A percentile compares a stretch with the other conserved stretches of the same genome.
Evolutionary conservation across 1,284 basidiomycete species (phyloP).

Genomic region (Ustilago xerochloae): DNA sequence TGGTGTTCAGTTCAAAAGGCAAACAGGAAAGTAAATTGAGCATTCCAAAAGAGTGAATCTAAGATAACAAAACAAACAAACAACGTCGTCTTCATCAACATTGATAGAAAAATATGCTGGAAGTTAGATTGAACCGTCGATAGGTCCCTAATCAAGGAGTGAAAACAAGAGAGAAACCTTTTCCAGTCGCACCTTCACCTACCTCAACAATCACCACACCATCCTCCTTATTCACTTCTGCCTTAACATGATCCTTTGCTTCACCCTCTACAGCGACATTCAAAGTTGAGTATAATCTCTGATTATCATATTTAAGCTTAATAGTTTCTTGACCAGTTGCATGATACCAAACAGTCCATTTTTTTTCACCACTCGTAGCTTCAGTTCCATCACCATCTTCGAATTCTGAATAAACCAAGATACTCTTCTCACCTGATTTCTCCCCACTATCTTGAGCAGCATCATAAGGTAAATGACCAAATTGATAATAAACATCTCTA

Average conservation of each 20-base stretch:
- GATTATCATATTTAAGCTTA: constrained; percentile 51
- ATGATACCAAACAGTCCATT: constrained; percentile 56
- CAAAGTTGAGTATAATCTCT: constrained; percentile 51
- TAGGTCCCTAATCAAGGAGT: constrained; percentile 35
- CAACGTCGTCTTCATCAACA: no score
- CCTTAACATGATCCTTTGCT: constrained; percentile 35
- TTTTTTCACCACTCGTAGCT: constrained; percentile 45
- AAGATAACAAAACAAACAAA: no score
- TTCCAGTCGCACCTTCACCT: constrained; percentile 44
- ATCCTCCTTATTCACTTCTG: constrained; percentile 38
- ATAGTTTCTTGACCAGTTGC: constrained; percentile 42
- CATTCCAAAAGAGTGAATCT: no score
- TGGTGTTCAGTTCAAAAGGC: no score
- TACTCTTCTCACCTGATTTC: constrained; percentile 19
- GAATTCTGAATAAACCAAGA: constrained; percentile 47
- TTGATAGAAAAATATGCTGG: not conserved
- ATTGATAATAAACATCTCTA: constrained; percentile 54
- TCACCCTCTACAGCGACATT: constrained; percentile 52
- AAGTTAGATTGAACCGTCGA: not conserved
- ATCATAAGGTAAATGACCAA: constrained; percentile 55
- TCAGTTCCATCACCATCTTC: constrained; percentile 57
- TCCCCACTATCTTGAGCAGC: constrained; percentile 26
- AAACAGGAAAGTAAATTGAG: no score
- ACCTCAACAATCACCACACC: constrained; percentile 51
- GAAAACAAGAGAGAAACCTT: constrained; percentile 49